Conservation (phyloP, 345 rosid species). For the Eucalyptus urophylla region DNA sequence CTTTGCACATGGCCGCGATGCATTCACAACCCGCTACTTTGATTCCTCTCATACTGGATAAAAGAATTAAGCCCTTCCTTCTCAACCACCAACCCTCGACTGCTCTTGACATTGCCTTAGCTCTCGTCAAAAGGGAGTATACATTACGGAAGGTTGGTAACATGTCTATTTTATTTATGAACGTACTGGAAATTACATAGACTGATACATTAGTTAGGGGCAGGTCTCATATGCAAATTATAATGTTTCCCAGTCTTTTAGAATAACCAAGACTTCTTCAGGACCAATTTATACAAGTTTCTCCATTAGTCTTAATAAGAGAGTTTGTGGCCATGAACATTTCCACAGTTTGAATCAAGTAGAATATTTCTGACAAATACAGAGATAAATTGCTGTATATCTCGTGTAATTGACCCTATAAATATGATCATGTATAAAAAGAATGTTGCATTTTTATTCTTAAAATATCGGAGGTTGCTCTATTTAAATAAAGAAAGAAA, state of each 20-base stretch:
- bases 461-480: too few species aligned
- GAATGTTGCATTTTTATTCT: too few species aligned
- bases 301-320: neutral
- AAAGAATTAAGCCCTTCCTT: fast-evolving
- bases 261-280: neutral
- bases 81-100: fast-evolving
- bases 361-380: too few species aligned
- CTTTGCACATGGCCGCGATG: neutral
- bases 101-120: neutral
- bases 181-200: neutral
- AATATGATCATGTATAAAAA: too few species aligned
- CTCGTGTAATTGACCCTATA: too few species aligned
- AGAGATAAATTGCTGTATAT: too few species aligned
- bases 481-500: too few species aligned
- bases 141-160: neutral
- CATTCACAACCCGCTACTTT: neutral
- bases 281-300: neutral
- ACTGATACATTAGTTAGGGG: neutral
- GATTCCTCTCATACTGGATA: neutral
- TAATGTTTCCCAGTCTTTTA: neutral
- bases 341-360: too few species aligned
- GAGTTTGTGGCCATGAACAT: neutral
- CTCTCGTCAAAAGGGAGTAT: neutral
- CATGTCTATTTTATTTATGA: neutral
- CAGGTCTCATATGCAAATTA: neutral